Conservation (phyloP, 805 yeast genomes). For the Saccharomycopsis microspora region DNA sequence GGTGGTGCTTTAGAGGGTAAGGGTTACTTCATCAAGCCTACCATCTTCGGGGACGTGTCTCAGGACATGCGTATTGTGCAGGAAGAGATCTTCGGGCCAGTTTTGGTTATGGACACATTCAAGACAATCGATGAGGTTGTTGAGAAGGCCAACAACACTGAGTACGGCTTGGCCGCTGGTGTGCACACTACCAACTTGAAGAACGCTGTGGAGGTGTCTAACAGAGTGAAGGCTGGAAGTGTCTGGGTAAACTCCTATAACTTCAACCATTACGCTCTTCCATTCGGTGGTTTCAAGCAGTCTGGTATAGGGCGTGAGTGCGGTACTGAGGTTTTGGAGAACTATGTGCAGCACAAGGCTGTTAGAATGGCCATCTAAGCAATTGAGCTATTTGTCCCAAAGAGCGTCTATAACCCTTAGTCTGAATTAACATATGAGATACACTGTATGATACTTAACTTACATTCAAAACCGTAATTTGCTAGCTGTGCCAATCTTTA, state of each 20-base stretch:
- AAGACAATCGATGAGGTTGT: constrained; percentile 73
- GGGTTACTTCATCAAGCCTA: constrained; percentile 64
- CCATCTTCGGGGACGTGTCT: constrained; percentile 58
- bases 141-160: constrained; percentile 63
- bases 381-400: constrained; percentile 19
- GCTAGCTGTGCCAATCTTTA: no score
- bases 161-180: constrained; percentile 88
- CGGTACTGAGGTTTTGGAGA: constrained; percentile 77
- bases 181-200: constrained; percentile 67
- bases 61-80: constrained; percentile 57
- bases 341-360: constrained; percentile 79
- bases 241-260: constrained; percentile 87
- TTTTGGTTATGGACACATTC: constrained; percentile 75
- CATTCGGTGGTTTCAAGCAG: constrained; percentile 88
- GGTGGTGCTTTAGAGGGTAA: constrained; percentile 49
- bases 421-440: no score
- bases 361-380: constrained; percentile 32
- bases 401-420: no score
- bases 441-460: no score
- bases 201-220: constrained; percentile 66
- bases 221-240: constrained; percentile 74
- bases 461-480: no score
- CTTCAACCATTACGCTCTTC: constrained; percentile 76
- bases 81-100: constrained; percentile 88
- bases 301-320: constrained; percentile 91